Evolutionary conservation across 495 filamentous ascomycete genomes (phyloP), one percentile per base, ranked within the genome.

Genomic region (Aspergillus ostianus): DNA sequence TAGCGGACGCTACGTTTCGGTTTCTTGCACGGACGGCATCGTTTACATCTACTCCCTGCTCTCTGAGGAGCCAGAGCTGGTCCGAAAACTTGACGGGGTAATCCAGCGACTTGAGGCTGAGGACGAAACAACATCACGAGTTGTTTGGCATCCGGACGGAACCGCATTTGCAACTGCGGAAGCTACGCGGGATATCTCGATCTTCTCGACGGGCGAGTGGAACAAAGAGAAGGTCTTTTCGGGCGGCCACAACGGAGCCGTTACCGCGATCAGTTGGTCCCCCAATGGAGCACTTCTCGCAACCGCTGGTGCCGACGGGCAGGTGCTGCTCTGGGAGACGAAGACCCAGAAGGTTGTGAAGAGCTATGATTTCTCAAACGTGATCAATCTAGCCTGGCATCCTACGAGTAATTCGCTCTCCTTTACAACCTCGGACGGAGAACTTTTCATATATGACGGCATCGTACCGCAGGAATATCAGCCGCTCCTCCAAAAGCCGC

Each of bases 131-230:
- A 93, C 86, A 62, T 86, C 91, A 10, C 84, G 84, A 68, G 84
- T 87, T 23, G 82, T 86, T 2, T 98, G 94, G 94, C 93, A 97
- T 76, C 95, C 95, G 0, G 95, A 98, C 67, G 93, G 95, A 6
- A 85, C 90, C 47, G 91, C 92, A 6, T 96, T 98, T 73, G 91
- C 91, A 10, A 86, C 87, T 0, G 86, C 92, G 0, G 96, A 95
- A 15, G 81, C 87, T 1, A 93, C 90, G 1, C 78, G 88, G 68
- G 92, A 97, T 63, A 87, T 98, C 20, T 87, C 93, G 58, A 85
- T 97, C 17, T 81, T 96, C 48, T 96, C 93, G 21, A 83, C 83
- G 56, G 82, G 84, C n/a, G 90, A 94, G 64, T 96, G 93, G 88
- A 89, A 90, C 68, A 87, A 85, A 56, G 91, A 97, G 69, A 83